Evolutionary conservation across 2,329 filamentous ascomycete genomes (phyloP).

Genomic region (Monosporascus sp.): DNA sequence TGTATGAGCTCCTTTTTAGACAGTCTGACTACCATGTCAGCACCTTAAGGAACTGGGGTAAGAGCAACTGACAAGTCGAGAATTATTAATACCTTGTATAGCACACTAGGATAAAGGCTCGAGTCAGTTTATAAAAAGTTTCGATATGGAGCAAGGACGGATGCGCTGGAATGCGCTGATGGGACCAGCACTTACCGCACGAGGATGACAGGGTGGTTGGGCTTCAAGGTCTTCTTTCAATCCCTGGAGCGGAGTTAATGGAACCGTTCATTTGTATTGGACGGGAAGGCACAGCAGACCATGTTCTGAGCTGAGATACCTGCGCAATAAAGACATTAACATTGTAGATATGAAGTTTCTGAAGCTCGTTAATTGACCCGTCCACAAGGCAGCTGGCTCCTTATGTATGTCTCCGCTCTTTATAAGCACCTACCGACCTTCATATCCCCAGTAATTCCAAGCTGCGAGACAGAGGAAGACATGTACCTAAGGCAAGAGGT

Average conservation of each 20-base stretch:
- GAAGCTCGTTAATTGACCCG: neutral
- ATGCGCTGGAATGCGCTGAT: too few species aligned
- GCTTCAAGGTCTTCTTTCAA: conserved; percentile 67
- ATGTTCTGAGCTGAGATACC: conserved; percentile 8
- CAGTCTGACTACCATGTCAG: conserved; percentile 57
- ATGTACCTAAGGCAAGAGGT: too few species aligned
- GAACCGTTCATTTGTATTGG: neutral
- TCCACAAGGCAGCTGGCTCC: neutral
- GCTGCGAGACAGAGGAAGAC: too few species aligned
- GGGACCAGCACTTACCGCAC: conserved; percentile 57
- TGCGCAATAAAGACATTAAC: neutral
- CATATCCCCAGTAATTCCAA: too few species aligned
- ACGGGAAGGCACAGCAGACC: conserved; percentile 9
- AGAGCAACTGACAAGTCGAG: neutral
- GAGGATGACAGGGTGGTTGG: conserved; percentile 78
- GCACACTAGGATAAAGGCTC: conserved; percentile 58
- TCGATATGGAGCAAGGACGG: neutral
- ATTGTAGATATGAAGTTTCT: neutral
- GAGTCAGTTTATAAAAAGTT: conserved; percentile 6
- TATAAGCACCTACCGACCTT: neutral
- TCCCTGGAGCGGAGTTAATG: conserved; percentile 12
- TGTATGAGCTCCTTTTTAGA: conserved; percentile 75
- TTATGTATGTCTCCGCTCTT: neutral
- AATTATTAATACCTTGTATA: conserved; percentile 66
- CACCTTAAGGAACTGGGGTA: neutral